Evolutionary conservation across 2,329 filamentous ascomycete genomes (phyloP).

Genomic region (Aspergillus sp.): DNA sequence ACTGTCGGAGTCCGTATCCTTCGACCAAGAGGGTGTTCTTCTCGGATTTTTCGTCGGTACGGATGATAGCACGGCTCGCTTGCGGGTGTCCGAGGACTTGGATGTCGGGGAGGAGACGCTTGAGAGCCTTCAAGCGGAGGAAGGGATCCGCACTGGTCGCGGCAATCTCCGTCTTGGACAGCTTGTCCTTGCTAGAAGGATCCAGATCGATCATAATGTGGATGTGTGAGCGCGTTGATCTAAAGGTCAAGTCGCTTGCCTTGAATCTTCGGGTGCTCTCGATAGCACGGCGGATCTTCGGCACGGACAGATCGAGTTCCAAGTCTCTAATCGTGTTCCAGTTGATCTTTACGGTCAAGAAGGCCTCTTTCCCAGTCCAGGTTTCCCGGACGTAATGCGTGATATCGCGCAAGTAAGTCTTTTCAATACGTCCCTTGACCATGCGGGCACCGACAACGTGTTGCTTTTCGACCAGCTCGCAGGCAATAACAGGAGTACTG

Average conservation of each 20-base stretch:
- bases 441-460: constrained; percentile 79
- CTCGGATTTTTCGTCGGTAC: constrained; percentile 69
- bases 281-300: constrained; percentile 75
- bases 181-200: constrained; percentile 31
- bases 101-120: constrained; percentile 77
- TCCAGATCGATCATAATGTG: constrained; percentile 66
- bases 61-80: constrained; percentile 82
- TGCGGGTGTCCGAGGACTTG: constrained; percentile 87
- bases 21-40: constrained; percentile 80
- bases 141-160: constrained; percentile 46
- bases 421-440: constrained; percentile 91
- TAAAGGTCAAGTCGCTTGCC: constrained; percentile 63
- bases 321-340: constrained; percentile 74
- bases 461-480: constrained; percentile 73
- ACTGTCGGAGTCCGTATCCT: constrained; percentile 84
- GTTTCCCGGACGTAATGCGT: constrained; percentile 82
- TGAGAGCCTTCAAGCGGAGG: constrained; percentile 75
- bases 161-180: constrained; percentile 44
- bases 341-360: constrained; percentile 80
- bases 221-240: constrained; percentile 55
- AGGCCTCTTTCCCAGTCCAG: constrained; percentile 75
- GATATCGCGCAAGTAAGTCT: constrained; percentile 83
- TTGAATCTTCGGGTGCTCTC: constrained; percentile 76
- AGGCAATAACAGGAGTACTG: constrained; percentile 90
- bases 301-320: constrained; percentile 73